A percentile compares a stretch with the other conserved stretches of the same genome.
phyloP scores from a whole-genome alignment of 495 filamentous ascomycete genomes.

The Emericellopsis terricola region DNA sequence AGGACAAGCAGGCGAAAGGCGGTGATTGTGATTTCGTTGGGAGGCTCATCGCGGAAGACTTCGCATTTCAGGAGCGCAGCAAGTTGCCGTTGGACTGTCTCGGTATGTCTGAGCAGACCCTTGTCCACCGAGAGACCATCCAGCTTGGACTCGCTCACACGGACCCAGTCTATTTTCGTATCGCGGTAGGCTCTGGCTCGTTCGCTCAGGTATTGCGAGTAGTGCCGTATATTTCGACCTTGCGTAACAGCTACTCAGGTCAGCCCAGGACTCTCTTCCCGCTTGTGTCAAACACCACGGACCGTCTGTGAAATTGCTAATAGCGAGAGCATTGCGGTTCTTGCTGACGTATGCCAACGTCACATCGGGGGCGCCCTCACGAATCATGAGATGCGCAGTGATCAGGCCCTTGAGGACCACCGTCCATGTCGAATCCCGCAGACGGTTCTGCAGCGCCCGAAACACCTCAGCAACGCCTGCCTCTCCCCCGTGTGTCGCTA shows the following conservation, averaged over 20 bases:
- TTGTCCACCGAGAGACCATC: slow-evolving; percentile 84
- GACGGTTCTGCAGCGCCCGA: slow-evolving; percentile 65
- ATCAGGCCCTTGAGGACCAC: slow-evolving; percentile 90
- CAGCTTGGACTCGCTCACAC: slow-evolving; percentile 61
- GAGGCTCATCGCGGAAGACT: slow-evolving; percentile 73
- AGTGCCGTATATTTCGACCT: slow-evolving; percentile 84
- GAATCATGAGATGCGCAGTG: slow-evolving; percentile 90
- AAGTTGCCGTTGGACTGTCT: slow-evolving; percentile 80
- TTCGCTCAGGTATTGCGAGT: slow-evolving; percentile 70
- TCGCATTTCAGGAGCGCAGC: slow-evolving; percentile 74
- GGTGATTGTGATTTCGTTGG: slow-evolving; percentile 93
- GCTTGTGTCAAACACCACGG: no score
- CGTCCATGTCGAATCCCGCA: slow-evolving; percentile 96
- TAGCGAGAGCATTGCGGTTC: slow-evolving; percentile 66
- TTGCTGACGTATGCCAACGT: slow-evolving; percentile 74
- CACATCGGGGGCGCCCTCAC: slow-evolving; percentile 80
- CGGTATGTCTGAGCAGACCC: slow-evolving; percentile 81
- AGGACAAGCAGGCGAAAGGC: slow-evolving; percentile 88
- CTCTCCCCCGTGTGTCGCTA: slow-evolving; percentile 89
- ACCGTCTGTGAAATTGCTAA: slow-evolving; percentile 89
- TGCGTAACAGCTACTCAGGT: slow-evolving; percentile 62
- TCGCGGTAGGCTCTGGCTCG: slow-evolving; percentile 68
- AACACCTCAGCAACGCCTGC: slow-evolving; percentile 94
- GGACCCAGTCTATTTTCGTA: slow-evolving; percentile 79
- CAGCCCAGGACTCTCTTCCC: no score